These are phyloP conservation scores for Thymus mandschuricus DNA, from an alignment of 257 asterid genomes.

Conservation along the genomic window DNA sequence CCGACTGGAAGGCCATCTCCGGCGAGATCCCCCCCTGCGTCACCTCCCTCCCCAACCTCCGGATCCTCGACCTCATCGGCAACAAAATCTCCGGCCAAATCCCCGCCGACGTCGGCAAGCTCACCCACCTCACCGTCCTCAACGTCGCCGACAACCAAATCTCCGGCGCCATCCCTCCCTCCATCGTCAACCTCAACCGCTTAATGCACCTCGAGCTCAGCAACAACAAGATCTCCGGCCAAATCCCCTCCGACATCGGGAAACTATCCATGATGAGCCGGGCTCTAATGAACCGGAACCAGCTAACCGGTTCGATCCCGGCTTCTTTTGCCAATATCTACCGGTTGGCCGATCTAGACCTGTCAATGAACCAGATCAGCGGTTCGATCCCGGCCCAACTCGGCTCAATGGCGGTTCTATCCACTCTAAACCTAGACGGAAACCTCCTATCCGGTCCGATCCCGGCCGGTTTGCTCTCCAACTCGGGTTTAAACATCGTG, in stretches of 20 bases:
- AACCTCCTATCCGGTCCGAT: slow-evolving; percentile 65
- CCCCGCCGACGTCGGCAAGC: slow-evolving; percentile 69
- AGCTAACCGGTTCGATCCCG: slow-evolving; percentile 79
- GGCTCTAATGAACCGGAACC: slow-evolving; percentile 67
- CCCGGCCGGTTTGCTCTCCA: slow-evolving; percentile 56
- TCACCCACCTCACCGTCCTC: slow-evolving; percentile 65
- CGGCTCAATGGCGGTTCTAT: slow-evolving; percentile 91
- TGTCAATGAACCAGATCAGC: slow-evolving; percentile 65
- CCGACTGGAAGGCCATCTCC: slow-evolving; percentile 92
- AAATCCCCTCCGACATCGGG: slow-evolving; percentile 74
- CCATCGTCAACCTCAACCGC: slow-evolving; percentile 65
- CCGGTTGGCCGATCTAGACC: slow-evolving; percentile 81
- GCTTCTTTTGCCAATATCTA: slow-evolving; percentile 53
- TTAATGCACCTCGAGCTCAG: slow-evolving; percentile 84
- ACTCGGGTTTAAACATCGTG: slow-evolving; percentile 70
- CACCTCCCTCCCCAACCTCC: slow-evolving; percentile 56
- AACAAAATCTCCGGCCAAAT: slow-evolving; percentile 78
- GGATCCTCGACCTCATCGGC: slow-evolving; percentile 79
- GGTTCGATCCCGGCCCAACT: slow-evolving; percentile 71
- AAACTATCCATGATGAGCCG: slow-evolving; percentile 90
- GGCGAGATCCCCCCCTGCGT: slow-evolving; percentile 82
- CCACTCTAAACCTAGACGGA: slow-evolving; percentile 72
- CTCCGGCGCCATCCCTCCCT: slow-evolving; percentile 64
- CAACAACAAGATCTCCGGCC: slow-evolving; percentile 66
- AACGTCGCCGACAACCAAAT: slow-evolving; percentile 86